phyloP scores from a whole-genome alignment of 306 rosid genomes.

The Macrotyloma uniflorum region DNA sequence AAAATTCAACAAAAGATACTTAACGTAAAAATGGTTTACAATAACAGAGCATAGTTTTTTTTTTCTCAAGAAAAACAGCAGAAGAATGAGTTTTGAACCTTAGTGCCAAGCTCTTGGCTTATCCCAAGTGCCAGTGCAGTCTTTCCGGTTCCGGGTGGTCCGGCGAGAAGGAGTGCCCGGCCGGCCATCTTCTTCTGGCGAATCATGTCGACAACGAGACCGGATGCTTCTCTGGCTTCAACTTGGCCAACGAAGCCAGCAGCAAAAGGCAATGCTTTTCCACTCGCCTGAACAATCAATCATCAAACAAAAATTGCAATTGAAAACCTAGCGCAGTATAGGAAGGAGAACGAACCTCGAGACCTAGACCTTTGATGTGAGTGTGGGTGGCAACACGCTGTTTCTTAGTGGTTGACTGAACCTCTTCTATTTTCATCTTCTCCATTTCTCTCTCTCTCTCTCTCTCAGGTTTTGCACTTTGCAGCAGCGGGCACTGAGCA shows the following conservation, averaged over 20 bases:
- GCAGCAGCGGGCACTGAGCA: neutral
- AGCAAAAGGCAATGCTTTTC: slow-evolving; percentile 77
- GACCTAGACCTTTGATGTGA: slow-evolving; percentile 92
- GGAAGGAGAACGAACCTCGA: slow-evolving; percentile 61
- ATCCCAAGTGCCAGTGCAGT: slow-evolving; percentile 96
- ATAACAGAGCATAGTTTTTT: no score
- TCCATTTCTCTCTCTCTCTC: slow-evolving; percentile 41
- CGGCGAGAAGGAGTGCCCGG: slow-evolving; percentile 90
- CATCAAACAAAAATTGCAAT: slow-evolving; percentile 5
- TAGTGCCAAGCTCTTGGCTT: slow-evolving; percentile 96
- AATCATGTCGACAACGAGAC: slow-evolving; percentile 93
- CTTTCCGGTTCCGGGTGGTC: slow-evolving; percentile 98
- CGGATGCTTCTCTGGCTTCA: slow-evolving; percentile 93
- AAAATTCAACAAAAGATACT: no score
- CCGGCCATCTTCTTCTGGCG: slow-evolving; percentile 99
- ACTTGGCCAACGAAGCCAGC: slow-evolving; percentile 97
- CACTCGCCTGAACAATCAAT: slow-evolving; percentile 55
- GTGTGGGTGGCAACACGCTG: slow-evolving; percentile 60
- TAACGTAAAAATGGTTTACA: no score
- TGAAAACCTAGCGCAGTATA: neutral
- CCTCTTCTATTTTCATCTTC: slow-evolving; percentile 84
- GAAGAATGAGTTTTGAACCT: slow-evolving; percentile 49
- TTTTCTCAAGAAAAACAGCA: neutral
- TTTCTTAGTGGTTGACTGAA: slow-evolving; percentile 87
- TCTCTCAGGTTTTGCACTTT: neutral